A percentile compares a stretch with the other conserved stretches of the same genome.
Evolutionary conservation across 163 green algal species (phyloP).

Genomic region (Picocystis sp.): DNA sequence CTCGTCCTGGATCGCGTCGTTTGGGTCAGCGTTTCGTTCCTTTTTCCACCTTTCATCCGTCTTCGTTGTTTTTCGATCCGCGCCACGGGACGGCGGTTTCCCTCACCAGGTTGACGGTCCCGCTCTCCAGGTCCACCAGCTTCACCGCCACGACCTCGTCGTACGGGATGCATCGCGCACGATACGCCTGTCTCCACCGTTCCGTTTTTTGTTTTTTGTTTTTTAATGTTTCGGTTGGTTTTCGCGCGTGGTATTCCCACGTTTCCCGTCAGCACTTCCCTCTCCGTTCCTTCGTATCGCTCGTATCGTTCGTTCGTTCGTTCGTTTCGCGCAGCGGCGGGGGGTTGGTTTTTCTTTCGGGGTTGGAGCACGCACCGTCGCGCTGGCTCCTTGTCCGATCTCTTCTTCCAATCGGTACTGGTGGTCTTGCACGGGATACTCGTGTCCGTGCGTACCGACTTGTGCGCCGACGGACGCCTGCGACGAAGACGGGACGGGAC

Average conservation of each 20-base stretch:
- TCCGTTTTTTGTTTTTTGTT: no score
- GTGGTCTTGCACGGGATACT: slow-evolving; percentile 55
- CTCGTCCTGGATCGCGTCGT: slow-evolving; percentile 38
- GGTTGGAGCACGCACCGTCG: slow-evolving; percentile 43
- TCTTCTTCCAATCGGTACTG: slow-evolving; percentile 83
- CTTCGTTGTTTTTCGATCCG: neutral
- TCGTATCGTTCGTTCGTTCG: no score
- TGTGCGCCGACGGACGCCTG: no score
- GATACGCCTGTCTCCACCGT: slow-evolving; percentile 44
- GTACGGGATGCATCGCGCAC: slow-evolving; percentile 44
- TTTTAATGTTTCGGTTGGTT: neutral
- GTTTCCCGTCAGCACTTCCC: no score
- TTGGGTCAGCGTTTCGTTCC: no score
- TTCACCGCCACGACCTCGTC: slow-evolving; percentile 83
- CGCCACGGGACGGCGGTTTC: neutral
- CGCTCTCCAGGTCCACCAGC: slow-evolving; percentile 85
- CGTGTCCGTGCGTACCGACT: neutral
- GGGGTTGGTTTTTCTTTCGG: no score
- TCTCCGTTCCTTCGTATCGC: no score
- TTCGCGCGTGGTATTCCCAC: no score
- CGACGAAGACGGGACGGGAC: no score
- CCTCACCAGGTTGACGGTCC: slow-evolving; percentile 63
- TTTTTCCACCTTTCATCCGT: no score
- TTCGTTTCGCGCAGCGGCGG: no score
- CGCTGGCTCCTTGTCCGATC: slow-evolving; percentile 72